phyloP scores from a whole-genome alignment of 352 stramenopile species.

The Globisporangium polare region DNA sequence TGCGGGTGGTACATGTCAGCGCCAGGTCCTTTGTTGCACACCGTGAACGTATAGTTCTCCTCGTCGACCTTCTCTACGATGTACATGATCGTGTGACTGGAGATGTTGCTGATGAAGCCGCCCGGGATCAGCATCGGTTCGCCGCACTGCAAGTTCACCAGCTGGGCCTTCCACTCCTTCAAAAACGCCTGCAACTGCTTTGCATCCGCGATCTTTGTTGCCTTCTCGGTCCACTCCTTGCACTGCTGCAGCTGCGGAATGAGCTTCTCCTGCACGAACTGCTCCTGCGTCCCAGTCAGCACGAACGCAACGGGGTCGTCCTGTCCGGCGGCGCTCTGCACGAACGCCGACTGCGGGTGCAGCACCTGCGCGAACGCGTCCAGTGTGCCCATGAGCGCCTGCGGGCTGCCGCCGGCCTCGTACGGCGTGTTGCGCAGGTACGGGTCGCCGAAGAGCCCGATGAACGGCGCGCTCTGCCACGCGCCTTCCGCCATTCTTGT shows the following conservation, averaged over 20 bases:
- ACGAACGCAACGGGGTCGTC: constrained; percentile 44
- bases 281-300: constrained; percentile 43
- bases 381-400: constrained; percentile 55
- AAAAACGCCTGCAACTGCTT: constrained; percentile 66
- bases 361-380: constrained; percentile 38
- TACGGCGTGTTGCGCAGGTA: constrained; percentile 75
- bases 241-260: constrained; percentile 55
- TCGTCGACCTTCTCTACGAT: constrained; percentile 70
- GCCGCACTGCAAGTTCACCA: constrained; percentile 34
- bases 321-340: not conserved
- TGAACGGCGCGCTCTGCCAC: constrained; percentile 62
- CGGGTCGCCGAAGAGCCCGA: constrained; percentile 78
- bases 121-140: constrained; percentile 64
- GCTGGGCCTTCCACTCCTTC: constrained; percentile 59
- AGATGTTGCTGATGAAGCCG: constrained; percentile 70
- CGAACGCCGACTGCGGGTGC: constrained; percentile 19
- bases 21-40: constrained; percentile 87
- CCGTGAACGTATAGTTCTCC: constrained; percentile 67
- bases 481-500: constrained; percentile 26
- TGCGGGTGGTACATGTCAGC: constrained; percentile 81
- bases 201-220: constrained; percentile 51
- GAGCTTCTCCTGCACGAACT: constrained; percentile 41
- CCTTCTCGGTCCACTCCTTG: constrained; percentile 51
- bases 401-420: constrained; percentile 65
- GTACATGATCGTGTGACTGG: constrained; percentile 80